Evolutionary conservation across 2,329 filamentous ascomycete species (phyloP), one percentile per base, ranked within the genome.

Genomic region (Furcasterigmium furcatum): DNA sequence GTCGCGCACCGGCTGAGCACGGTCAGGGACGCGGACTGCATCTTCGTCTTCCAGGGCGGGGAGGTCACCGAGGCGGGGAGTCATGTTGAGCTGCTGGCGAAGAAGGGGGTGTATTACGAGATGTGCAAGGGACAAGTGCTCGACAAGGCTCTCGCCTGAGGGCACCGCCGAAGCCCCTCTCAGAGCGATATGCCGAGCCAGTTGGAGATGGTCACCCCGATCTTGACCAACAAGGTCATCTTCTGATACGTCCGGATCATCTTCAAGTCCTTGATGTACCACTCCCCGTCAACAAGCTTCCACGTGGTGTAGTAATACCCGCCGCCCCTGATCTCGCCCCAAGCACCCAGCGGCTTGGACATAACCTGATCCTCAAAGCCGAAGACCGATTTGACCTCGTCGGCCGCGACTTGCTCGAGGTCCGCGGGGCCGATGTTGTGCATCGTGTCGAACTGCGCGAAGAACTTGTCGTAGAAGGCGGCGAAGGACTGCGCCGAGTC

Each of bases 1-100:
- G 82, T 88, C 2, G 84, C 85, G 2, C 84, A 87, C 59, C 71
- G 84, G 6, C 55, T 73, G 5, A 70, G 79, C 20, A 73, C 70
- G 0, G 70, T 79, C 2, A 82, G 79, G 54, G 72, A 83, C 46
- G 79, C 78, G 0, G 76, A 84, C 56, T 61, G 70, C 4, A 85
- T 85, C 34, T 82, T 77, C 51, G 79, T 85, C 0, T 81, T 85
- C 55, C 76, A 80, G 9, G 64, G 70, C 3, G 77, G 77, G 7
- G 67, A 62, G 19, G 73, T 87, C 30, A 67, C 80, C 2, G 82
- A 87, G 57, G 65, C 70, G 45, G 83, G 85, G n/a, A 74, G 73
- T 16, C 82, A 87, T 57, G 66, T 70, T 5, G 79, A 84, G 55
- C 64, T 86, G 52, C 65, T 85, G 29, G 61, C 61, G 8, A 59